Conservation (phyloP, 2,329 filamentous ascomycete genomes). For the Epichloe amarillans region DNA sequence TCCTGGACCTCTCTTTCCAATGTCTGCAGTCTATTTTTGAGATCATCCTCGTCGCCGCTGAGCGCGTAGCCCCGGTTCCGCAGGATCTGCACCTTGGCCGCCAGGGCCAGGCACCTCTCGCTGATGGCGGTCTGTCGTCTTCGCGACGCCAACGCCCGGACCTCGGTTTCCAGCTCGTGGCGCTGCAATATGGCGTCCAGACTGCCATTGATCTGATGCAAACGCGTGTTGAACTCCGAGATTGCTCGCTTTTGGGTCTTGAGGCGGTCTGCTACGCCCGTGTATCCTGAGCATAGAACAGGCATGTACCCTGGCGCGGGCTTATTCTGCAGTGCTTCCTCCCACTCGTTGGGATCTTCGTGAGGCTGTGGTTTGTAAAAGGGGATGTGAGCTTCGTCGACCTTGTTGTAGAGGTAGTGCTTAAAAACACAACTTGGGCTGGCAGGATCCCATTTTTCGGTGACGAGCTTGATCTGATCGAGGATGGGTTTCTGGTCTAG, state of each 20-base stretch:
- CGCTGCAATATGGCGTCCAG: conserved; percentile 59
- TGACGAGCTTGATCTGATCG: conserved; percentile 58
- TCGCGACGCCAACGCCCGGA: conserved; percentile 58
- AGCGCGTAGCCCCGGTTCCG: conserved; percentile 72
- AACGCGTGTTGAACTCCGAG: conserved; percentile 52
- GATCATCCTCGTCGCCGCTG: conserved; percentile 64
- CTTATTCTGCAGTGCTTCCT: conserved; percentile 69
- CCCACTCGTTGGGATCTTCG: conserved; percentile 70
- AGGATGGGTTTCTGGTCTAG: conserved; percentile 55
- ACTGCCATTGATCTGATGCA: conserved; percentile 69
- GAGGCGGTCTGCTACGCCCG: conserved; percentile 57
- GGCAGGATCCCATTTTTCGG: conserved; percentile 61
- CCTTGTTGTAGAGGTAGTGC: conserved; percentile 79
- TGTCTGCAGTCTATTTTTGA: conserved; percentile 56
- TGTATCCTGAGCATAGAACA: conserved; percentile 61
- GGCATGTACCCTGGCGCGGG: conserved; percentile 65
- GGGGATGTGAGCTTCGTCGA: conserved; percentile 59
- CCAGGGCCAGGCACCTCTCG: conserved; percentile 59
- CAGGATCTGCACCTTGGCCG: conserved; percentile 67
- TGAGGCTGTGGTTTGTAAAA: conserved; percentile 59
- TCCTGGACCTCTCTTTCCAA: conserved; percentile 61
- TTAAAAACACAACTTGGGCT: conserved; percentile 61
- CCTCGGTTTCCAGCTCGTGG: conserved; percentile 64
- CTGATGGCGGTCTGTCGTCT: conserved; percentile 60
- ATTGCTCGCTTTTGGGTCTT: conserved; percentile 59